These are phyloP conservation scores for Fusarium haematococcum DNA, from an alignment of 2,329 filamentous ascomycete genomes.

Conservation along the genomic window DNA sequence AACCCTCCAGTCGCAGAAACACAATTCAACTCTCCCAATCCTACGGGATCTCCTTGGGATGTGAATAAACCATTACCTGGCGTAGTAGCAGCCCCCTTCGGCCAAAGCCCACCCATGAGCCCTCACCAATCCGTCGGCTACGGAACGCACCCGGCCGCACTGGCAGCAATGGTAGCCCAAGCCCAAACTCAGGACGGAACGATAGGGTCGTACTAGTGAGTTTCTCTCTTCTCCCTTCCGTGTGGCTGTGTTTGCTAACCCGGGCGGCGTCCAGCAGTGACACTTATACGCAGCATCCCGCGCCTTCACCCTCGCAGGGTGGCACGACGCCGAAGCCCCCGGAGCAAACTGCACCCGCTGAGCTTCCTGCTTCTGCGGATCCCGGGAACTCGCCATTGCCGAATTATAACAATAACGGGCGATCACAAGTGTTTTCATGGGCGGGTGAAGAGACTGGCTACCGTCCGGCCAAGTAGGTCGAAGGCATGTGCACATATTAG, in stretches of 20 bases:
- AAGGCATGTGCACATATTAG: not conserved
- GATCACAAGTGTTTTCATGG: constrained; percentile 47
- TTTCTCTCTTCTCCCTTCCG: not conserved
- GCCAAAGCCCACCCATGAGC: constrained; percentile 47
- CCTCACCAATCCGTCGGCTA: constrained; percentile 44
- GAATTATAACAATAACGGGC: constrained; percentile 39
- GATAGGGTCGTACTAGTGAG: constrained; percentile 46
- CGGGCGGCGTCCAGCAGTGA: constrained; percentile 16
- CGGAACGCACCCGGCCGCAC: constrained; percentile 27
- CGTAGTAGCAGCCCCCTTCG: constrained; percentile 47
- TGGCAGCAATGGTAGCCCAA: constrained; percentile 29
- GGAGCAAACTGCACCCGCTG: constrained; percentile 42
- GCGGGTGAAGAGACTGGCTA: constrained; percentile 45
- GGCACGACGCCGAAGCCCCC: constrained; percentile 32
- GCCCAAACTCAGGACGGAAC: constrained; percentile 40
- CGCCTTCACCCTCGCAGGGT: constrained; percentile 26
- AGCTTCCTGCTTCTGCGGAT: constrained; percentile 50
- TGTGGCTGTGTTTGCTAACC: constrained; percentile 4
- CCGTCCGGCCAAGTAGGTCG: constrained; percentile 35
- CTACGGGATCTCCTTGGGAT: constrained; percentile 31
- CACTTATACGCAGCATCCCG: constrained; percentile 23
- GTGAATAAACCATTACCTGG: constrained; percentile 31
- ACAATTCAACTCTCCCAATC: constrained; percentile 33
- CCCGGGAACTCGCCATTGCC: constrained; percentile 52
- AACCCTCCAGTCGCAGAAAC: constrained; percentile 29